These are phyloP conservation scores for Raddia guianensis DNA, from an alignment of 176 grass and related monocot species.

Conservation along the genomic window DNA sequence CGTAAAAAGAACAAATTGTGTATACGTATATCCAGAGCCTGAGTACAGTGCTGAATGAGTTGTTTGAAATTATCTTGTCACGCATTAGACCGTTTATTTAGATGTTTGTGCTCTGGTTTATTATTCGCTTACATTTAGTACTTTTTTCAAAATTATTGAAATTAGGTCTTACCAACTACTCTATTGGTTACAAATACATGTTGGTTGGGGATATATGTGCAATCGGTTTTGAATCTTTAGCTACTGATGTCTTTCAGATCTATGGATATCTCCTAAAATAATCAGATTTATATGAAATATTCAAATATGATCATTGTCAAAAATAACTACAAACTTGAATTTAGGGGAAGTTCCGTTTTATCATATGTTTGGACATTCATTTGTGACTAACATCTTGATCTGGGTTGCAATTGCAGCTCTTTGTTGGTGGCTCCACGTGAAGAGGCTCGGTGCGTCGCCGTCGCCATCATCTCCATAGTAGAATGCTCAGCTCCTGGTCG, in stretches of 20 bases:
- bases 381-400: slow-evolving; percentile 25
- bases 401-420: slow-evolving; percentile 24
- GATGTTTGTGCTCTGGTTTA: neutral
- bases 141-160: neutral
- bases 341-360: neutral
- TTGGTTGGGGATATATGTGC: too few relatives aligned
- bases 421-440: too few relatives aligned
- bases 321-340: neutral
- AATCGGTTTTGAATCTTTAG: too few relatives aligned
- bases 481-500: too few relatives aligned
- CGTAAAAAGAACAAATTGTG: neutral
- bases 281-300: too few relatives aligned
- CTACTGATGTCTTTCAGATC: too few relatives aligned
- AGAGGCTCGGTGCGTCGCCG: too few relatives aligned
- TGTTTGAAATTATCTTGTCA: neutral
- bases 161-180: neutral
- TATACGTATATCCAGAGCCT: neutral
- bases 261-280: too few relatives aligned
- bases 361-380: neutral
- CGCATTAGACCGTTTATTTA: neutral
- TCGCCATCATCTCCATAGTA: too few relatives aligned
- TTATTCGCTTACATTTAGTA: neutral
- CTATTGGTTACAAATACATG: too few relatives aligned
- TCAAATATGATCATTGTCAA: too few relatives aligned
- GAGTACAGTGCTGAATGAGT: neutral